phyloP scores from a whole-genome alignment of 73 alveolate species.

The Paramecium biaurelia region DNA sequence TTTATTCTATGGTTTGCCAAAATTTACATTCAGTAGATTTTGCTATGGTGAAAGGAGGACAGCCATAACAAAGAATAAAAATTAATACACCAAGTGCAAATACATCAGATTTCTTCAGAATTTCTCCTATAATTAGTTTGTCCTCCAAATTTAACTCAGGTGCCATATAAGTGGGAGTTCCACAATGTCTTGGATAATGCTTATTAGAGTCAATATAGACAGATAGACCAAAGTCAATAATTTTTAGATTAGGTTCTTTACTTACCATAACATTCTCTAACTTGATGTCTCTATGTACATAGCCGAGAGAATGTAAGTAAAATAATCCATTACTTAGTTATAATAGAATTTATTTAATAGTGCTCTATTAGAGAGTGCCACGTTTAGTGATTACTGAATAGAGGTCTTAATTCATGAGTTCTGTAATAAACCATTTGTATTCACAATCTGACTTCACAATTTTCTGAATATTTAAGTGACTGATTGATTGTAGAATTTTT shows the following conservation, averaged over 20 bases:
- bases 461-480: not conserved
- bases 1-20: not conserved
- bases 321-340: not conserved
- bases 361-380: not conserved
- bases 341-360: not conserved
- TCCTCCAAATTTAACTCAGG: slow-evolving; percentile 53
- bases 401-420: not conserved
- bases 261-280: slow-evolving; percentile 79
- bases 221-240: slow-evolving; percentile 59
- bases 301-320: not conserved
- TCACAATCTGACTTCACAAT: not conserved
- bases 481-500: not conserved
- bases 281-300: slow-evolving; percentile 85
- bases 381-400: not conserved
- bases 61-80: slow-evolving; percentile 41
- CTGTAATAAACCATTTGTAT: slow-evolving; percentile 7
- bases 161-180: slow-evolving; percentile 56
- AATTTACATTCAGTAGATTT: not conserved
- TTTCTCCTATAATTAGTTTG: not conserved
- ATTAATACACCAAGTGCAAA: slow-evolving; percentile 55
- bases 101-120: slow-evolving; percentile 27
- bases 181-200: slow-evolving; percentile 19
- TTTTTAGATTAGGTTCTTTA: not conserved
- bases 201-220: slow-evolving; percentile 6
- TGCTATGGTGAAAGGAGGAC: slow-evolving; percentile 56